phyloP scores from a whole-genome alignment of 1,284 basidiomycete species.

The Mycosarcoma maydis region DNA sequence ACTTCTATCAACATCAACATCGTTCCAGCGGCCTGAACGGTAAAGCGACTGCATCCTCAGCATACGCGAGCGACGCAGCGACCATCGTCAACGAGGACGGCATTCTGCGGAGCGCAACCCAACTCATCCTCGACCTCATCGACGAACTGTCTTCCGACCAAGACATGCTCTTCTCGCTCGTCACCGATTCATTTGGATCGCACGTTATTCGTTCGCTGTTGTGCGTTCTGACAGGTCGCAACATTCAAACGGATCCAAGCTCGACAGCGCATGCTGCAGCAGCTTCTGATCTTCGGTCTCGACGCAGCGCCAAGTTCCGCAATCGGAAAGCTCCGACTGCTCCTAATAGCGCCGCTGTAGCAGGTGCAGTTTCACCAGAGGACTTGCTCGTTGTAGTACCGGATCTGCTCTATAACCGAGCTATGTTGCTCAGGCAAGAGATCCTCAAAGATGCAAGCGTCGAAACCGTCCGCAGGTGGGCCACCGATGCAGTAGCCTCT shows the following conservation, averaged over 20 bases:
- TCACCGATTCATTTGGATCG: slow-evolving; percentile 55
- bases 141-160: slow-evolving; percentile 39
- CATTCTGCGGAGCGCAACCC: slow-evolving; percentile 46
- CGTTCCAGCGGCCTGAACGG: slow-evolving; percentile 7
- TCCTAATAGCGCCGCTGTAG: slow-evolving; percentile 1
- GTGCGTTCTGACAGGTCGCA: slow-evolving; percentile 51
- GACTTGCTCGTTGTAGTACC: slow-evolving; percentile 33
- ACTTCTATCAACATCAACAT: slow-evolving; percentile 19
- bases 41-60: slow-evolving; percentile 18
- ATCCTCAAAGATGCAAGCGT: slow-evolving; percentile 15
- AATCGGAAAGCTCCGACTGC: slow-evolving; percentile 41
- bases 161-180: slow-evolving; percentile 17
- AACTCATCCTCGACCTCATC: slow-evolving; percentile 48
- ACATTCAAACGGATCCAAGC: slow-evolving; percentile 26
- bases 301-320: slow-evolving; percentile 58
- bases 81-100: slow-evolving; percentile 49
- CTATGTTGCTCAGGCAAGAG: slow-evolving; percentile 12
- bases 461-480: slow-evolving; percentile 31
- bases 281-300: slow-evolving; percentile 39
- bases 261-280: slow-evolving; percentile 10
- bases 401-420: slow-evolving; percentile 26
- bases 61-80: slow-evolving; percentile 29
- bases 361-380: background rate
- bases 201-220: slow-evolving; percentile 60
- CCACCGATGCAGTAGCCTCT: slow-evolving; percentile 49